These are phyloP conservation scores for Phlegmacium glaucopus DNA, from an alignment of 768 basidiomycete species.

Conservation along the genomic window DNA sequence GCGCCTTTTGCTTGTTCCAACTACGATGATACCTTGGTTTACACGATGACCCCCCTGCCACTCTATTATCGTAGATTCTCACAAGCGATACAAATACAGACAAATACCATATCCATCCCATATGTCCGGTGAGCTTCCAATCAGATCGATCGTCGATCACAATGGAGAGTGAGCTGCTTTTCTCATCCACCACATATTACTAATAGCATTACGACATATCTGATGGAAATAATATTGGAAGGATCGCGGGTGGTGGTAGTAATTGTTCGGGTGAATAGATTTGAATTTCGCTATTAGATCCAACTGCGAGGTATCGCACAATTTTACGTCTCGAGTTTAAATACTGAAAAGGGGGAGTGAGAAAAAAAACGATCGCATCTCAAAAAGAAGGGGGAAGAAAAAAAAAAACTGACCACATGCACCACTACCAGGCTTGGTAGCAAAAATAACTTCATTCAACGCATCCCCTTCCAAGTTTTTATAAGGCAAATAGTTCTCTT, in stretches of 20 bases:
- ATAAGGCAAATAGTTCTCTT: conserved; percentile 63
- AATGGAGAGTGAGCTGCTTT: neutral
- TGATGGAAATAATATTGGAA: conserved; percentile 12
- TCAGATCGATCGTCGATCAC: conserved; percentile 4
- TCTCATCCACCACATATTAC: too few species aligned
- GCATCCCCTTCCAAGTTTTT: conserved; percentile 51
- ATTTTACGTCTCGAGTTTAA: conserved; percentile 17
- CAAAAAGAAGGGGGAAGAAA: conserved; percentile 9
- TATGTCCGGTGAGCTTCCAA: conserved; percentile 3
- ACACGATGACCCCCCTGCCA: conserved; percentile 11
- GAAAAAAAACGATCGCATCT: neutral
- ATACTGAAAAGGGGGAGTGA: conserved; percentile 15
- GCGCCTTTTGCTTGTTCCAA: conserved; percentile 16
- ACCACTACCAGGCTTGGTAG: conserved; percentile 79
- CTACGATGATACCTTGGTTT: neutral
- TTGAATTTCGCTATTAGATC: too few species aligned
- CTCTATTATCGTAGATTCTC: conserved; percentile 4
- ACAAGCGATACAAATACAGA: neutral
- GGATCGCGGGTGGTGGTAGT: conserved; percentile 12
- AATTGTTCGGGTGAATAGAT: too few species aligned
- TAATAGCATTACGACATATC: too few species aligned
- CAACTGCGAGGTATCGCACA: too few species aligned
- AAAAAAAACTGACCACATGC: conserved; percentile 78
- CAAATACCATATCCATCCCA: too few species aligned
- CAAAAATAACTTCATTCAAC: conserved; percentile 70